Conservation (phyloP, 345 rosid species). For the Arabidopsis arenosa region DNA sequence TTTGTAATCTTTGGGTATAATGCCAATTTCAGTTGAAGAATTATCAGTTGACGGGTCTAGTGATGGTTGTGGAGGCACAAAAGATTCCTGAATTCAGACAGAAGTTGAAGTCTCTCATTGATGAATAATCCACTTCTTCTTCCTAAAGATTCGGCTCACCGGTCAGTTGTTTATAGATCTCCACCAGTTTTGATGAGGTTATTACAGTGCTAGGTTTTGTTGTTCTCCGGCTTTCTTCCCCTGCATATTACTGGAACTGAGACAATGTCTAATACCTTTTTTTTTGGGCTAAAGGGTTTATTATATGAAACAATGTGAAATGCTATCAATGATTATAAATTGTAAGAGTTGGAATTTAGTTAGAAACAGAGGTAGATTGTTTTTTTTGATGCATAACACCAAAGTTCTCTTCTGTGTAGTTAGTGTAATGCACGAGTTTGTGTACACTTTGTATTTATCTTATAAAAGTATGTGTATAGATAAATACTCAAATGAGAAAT, state of each 20-base stretch:
- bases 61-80: conserved; percentile 70
- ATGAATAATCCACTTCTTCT: conserved; percentile 38
- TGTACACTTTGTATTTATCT: neutral
- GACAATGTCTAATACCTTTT: neutral
- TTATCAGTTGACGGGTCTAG: conserved; percentile 67
- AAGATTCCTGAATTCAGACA: conserved; percentile 55
- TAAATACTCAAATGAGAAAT: neutral
- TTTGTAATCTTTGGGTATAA: neutral
- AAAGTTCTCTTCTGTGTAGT: neutral
- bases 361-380: neutral
- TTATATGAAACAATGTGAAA: neutral
- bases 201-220: neutral
- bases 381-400: neutral
- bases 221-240: neutral
- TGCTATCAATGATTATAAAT: neutral
- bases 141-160: neutral
- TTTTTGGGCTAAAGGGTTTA: neutral
- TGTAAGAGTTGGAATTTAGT: neutral
- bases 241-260: neutral
- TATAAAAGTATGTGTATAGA: neutral
- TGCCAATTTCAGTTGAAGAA: conserved; percentile 58
- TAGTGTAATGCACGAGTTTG: neutral
- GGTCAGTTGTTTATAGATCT: neutral
- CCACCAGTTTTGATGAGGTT: conserved; percentile 15
- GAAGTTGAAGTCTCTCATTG: conserved; percentile 62